Evolutionary conservation across 108 stramenopile species (phyloP).

Genomic region (Skeletonema potamos): DNA sequence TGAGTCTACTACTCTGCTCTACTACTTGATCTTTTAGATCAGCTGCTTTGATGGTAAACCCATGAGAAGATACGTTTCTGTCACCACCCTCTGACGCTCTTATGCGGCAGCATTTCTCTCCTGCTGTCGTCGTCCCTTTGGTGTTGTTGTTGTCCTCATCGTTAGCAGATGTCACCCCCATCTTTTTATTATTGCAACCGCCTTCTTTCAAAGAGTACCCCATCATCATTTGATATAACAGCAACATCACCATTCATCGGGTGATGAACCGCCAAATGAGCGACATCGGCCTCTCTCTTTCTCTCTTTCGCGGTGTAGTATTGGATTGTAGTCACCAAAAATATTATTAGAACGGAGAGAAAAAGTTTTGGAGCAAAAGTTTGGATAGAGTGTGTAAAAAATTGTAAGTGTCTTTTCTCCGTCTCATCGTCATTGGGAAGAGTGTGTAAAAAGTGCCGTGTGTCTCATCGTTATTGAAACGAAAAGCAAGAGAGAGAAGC

Average conservation of each 20-base stretch:
- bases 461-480: too few relatives aligned
- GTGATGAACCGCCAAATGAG: background rate
- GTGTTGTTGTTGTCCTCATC: too few relatives aligned
- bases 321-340: background rate
- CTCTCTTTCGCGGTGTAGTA: background rate
- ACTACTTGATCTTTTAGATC: background rate
- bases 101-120: too few relatives aligned
- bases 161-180: background rate
- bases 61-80: background rate
- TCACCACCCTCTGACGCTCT: background rate
- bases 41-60: background rate
- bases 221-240: background rate
- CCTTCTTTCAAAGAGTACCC: background rate
- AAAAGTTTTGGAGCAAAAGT: background rate
- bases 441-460: too few relatives aligned
- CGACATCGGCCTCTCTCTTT: background rate
- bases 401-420: too few relatives aligned
- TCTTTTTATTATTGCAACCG: background rate
- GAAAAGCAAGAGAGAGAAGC: too few relatives aligned
- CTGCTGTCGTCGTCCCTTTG: too few relatives aligned
- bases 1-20: background rate
- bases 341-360: background rate
- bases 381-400: too few relatives aligned
- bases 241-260: too few relatives aligned
- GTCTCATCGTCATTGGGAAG: too few relatives aligned